Evolutionary conservation across 176 grass and related monocot species (phyloP).

Genomic region (Carex parvula): DNA sequence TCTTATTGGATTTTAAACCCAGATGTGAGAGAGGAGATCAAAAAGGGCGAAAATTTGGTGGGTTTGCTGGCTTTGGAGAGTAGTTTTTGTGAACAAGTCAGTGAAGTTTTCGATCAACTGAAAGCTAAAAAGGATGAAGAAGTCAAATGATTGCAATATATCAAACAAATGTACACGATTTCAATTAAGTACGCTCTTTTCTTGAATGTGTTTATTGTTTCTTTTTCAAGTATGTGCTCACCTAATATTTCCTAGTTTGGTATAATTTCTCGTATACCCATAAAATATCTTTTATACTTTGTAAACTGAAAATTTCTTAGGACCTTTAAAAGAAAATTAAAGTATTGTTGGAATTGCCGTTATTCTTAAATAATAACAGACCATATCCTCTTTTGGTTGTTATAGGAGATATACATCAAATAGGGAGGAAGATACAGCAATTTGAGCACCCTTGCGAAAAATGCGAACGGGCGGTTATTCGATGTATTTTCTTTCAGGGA

Average conservation of each 20-base stretch:
- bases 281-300: background rate
- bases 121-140: conserved; percentile 25
- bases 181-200: conserved; percentile 3
- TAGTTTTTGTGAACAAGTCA: conserved; percentile 33
- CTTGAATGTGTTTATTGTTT: background rate
- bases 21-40: conserved; percentile 48
- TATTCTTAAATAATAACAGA: background rate
- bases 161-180: background rate
- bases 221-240: background rate
- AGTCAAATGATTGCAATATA: conserved; percentile 26
- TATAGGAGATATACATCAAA: background rate
- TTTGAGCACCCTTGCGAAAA: background rate
- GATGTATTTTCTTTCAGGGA: background rate
- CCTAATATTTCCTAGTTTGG: background rate
- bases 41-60: conserved; percentile 25
- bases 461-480: background rate
- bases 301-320: background rate
- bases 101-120: conserved; percentile 44
- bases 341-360: background rate
- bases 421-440: background rate
- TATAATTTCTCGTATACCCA: background rate
- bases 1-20: conserved; percentile 64
- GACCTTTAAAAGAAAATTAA: background rate
- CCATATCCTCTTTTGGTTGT: background rate
- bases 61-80: conserved; percentile 45